Evolutionary conservation across 192 early-diverging fungal species (phyloP).

Genomic region (Coemansia sp.): DNA sequence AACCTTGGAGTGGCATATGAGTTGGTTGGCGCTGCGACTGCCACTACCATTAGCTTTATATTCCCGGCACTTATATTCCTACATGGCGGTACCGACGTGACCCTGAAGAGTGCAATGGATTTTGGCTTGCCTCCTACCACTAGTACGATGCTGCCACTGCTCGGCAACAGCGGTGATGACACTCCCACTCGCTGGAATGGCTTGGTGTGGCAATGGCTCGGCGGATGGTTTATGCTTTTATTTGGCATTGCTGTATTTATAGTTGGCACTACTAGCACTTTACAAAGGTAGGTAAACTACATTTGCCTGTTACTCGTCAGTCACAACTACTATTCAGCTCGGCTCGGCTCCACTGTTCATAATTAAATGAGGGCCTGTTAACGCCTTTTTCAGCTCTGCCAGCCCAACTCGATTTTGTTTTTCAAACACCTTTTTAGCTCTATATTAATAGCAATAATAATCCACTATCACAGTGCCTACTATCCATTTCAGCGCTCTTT

Average conservation of each 20-base stretch:
- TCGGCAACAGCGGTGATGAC: not conserved
- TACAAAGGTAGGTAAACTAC: not conserved
- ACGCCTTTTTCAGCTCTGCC: not conserved
- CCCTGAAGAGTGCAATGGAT: not conserved
- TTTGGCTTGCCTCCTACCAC: not conserved
- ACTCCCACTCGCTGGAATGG: not conserved
- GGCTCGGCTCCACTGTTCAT: not conserved
- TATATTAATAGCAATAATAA: too few relatives aligned
- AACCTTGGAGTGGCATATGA: conserved; percentile 45
- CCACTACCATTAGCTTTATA: conserved; percentile 41
- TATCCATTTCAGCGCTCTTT: too few relatives aligned
- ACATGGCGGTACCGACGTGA: conserved; percentile 38
- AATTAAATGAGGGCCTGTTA: not conserved
- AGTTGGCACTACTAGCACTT: not conserved
- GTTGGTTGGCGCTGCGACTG: conserved; percentile 33
- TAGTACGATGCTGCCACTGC: not conserved
- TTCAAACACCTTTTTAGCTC: too few relatives aligned
- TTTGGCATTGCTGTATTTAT: not conserved
- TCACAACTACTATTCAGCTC: not conserved
- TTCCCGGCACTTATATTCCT: conserved; percentile 33
- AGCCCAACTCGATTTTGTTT: too few relatives aligned
- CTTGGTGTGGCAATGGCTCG: not conserved
- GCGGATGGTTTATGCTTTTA: not conserved
- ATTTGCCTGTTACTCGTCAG: not conserved
- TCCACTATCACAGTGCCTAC: too few relatives aligned